A percentile compares a stretch with the other conserved stretches of the same genome.
Evolutionary conservation across 331 rosid species (phyloP).

Genomic region (Malus hybrid): DNA sequence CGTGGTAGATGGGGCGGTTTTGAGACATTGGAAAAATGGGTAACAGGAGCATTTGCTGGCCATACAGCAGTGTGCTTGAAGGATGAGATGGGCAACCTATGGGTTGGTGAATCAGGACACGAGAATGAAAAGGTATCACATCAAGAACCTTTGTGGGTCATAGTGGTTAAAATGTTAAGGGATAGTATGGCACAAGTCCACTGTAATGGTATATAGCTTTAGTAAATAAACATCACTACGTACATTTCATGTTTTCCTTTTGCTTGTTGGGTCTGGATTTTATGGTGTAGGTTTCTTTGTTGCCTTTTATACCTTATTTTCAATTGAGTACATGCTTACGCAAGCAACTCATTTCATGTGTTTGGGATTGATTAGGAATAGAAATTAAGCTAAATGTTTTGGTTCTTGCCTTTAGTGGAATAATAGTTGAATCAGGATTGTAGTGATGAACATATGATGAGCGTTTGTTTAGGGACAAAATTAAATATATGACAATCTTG

Average conservation of each 20-base stretch:
- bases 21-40: constrained; percentile 93
- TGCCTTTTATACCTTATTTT: neutral
- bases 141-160: neutral
- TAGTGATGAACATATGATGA: neutral
- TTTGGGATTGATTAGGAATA: neutral
- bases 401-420: neutral
- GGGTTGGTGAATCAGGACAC: constrained; percentile 98
- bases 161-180: neutral
- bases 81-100: constrained; percentile 77
- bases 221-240: neutral
- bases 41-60: constrained; percentile 92
- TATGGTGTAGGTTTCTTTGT: neutral
- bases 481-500: neutral
- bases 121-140: constrained; percentile 78
- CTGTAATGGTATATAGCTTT: neutral
- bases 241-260: neutral
- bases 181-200: neutral
- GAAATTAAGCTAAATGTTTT: neutral
- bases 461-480: neutral
- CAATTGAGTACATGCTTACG: neutral
- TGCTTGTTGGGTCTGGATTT: neutral
- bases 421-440: neutral
- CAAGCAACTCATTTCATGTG: neutral
- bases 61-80: constrained; percentile 94
- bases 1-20: constrained; percentile 99